Base-by-base conservation (phyloP, 345 rosid species). In the Populus simonii region DNA sequence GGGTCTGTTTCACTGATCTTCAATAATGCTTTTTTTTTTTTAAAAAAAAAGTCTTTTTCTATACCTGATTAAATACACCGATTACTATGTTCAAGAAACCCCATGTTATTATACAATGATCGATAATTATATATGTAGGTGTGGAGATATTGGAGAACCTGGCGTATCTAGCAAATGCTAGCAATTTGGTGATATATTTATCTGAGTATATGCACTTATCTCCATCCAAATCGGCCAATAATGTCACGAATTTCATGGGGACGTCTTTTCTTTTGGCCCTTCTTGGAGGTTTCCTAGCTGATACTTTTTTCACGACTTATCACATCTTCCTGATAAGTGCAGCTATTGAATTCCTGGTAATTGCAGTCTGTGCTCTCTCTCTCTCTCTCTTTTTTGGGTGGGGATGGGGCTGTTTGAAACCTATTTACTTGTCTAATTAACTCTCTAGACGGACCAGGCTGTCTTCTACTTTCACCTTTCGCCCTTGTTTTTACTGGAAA, bases 101-200 rank as follows among this genome's bases (percentile, higher is more conserved):
- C 15, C 15, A 8, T 22, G 15, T 63, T n/a, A 25, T 61, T 10
- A 17, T 11, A 15, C 59, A 67, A 16, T 17, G 79, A 18, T 33
- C 36, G 36, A 33, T 71, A 43, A n/a, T n/a, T 5, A 1, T 25
- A 25, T 25, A 25, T 79, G 67, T 70, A 92, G 99, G 85, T 47
- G 96, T 83, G 87, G 99, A 96, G 82, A 81, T 93, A 77, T 67
- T 96, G 87, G 99, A 96, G 91, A 96, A 96, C 84, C 71, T 96
- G 84, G 97, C 94, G 12, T 92, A 65, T 76, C 78, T 92, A 77
- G 94, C 93, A 67, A 92, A 90, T 87, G 94, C 94, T 15, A 92
- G 97, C 92, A 92, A 92, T 70, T 80, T 92, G 83, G 97, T 92
- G 87, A 35, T 80, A 53, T 92, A 92, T 75, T 63, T 90, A 47